Evolutionary conservation across 208 protist genomes (phyloP).

Genomic region (Leishmania lainsoni): DNA sequence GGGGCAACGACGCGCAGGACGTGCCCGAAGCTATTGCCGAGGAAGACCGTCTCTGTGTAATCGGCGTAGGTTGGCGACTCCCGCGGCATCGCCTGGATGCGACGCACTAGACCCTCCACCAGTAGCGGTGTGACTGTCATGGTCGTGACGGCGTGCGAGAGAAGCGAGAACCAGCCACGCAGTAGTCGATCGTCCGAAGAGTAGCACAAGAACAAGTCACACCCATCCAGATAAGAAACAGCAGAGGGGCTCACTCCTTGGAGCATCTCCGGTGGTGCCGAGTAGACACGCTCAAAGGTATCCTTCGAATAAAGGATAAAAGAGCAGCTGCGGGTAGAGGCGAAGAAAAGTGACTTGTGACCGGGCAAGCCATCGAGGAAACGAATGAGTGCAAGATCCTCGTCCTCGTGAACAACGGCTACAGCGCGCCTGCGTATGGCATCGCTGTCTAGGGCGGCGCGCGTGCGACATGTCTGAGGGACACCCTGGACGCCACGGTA

Average conservation of each 20-base stretch:
- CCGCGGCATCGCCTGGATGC: constrained; percentile 34
- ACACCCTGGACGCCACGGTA: constrained; percentile 1
- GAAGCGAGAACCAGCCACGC: constrained; percentile 49
- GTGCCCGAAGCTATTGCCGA: constrained; percentile 52
- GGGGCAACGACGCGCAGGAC: constrained; percentile 54
- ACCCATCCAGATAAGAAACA: constrained; percentile 53
- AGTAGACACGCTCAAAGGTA: constrained; percentile 47
- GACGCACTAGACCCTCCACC: constrained; percentile 42
- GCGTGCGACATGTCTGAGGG: not conserved
- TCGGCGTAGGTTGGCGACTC: constrained; percentile 41
- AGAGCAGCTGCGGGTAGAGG: constrained; percentile 45
- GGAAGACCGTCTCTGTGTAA: constrained; percentile 48
- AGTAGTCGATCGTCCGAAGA: constrained; percentile 44
- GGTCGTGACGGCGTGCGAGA: constrained; percentile 29
- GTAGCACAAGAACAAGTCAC: constrained; percentile 69
- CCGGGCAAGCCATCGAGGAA: constrained; percentile 51
- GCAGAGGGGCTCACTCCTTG: constrained; percentile 35
- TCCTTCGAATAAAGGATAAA: constrained; percentile 60
- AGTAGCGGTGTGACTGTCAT: constrained; percentile 36
- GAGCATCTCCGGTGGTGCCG: constrained; percentile 42
- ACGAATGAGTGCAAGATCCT: constrained; percentile 45
- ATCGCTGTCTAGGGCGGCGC: not conserved
- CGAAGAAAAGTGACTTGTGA: constrained; percentile 58
- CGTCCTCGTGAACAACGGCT: constrained; percentile 15
- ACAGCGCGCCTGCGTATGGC: not conserved